Conservation (phyloP, 257 asterid species). For the Linaria vulgaris region DNA sequence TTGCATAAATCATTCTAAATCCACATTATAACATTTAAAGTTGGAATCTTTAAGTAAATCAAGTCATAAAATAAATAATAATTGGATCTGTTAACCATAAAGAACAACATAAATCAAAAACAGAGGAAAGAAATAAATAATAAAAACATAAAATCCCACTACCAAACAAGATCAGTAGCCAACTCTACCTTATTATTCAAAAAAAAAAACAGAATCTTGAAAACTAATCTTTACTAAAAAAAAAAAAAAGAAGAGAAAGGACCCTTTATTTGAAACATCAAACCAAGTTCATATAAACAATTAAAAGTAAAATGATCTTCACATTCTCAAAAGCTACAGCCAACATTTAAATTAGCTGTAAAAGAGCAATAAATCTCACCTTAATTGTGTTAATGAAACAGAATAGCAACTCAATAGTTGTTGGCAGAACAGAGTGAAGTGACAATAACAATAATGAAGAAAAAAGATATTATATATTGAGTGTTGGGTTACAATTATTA, state of each 20-base stretch:
- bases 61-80: background rate
- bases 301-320: no score
- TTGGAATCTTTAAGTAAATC: background rate
- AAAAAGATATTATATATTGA: no score
- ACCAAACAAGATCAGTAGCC: background rate
- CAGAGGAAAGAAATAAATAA: background rate
- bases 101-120: background rate
- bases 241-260: background rate
- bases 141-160: background rate
- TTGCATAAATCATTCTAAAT: background rate
- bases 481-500: slow-evolving; percentile 23
- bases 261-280: background rate
- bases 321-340: no score
- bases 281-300: background rate
- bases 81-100: background rate
- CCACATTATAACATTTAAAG: no score
- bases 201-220: background rate
- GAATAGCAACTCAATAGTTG: background rate
- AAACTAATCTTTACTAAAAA: background rate
- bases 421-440: slow-evolving; percentile 14
- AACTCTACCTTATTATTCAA: background rate
- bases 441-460: slow-evolving; percentile 12
- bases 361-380: slow-evolving; percentile 20
- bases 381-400: background rate
- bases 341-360: no score